Conservation (phyloP, 2,329 filamentous ascomycete genomes). For the Bertia moriformis region DNA sequence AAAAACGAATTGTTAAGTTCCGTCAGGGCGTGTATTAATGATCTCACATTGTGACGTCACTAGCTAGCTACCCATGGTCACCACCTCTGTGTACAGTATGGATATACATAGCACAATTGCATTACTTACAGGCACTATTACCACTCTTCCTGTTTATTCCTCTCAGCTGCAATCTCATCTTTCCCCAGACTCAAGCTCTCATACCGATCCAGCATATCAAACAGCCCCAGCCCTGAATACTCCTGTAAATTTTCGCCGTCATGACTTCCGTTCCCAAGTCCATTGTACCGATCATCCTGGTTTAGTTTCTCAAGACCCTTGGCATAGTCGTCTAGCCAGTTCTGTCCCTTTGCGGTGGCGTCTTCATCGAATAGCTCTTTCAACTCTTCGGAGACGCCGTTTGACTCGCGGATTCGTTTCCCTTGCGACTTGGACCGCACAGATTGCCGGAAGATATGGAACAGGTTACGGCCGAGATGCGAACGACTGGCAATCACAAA, state of each 20-base stretch:
- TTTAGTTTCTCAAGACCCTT: slow-evolving; percentile 17
- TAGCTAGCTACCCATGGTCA: no score
- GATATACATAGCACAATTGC: no score
- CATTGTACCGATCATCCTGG: slow-evolving; percentile 14
- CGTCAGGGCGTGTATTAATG: no score
- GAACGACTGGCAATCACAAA: slow-evolving; percentile 16
- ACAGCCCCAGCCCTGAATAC: slow-evolving; percentile 12
- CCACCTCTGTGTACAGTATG: no score
- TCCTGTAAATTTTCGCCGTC: slow-evolving; percentile 8
- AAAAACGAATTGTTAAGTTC: no score
- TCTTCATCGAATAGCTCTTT: slow-evolving; percentile 15
- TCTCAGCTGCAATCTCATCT: slow-evolving; percentile 6
- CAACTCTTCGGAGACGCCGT: slow-evolving; percentile 10
- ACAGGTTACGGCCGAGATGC: slow-evolving; percentile 14
- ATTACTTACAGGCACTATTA: no score
- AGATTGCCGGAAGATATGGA: slow-evolving; percentile 15
- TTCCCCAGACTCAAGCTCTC: slow-evolving; percentile 20
- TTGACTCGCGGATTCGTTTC: slow-evolving; percentile 9
- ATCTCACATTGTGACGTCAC: no score
- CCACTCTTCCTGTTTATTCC: no score
- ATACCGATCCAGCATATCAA: slow-evolving; percentile 20
- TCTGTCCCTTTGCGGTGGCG: slow-evolving; percentile 4
- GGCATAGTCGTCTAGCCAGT: slow-evolving; percentile 14
- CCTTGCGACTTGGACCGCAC: slow-evolving; percentile 10
- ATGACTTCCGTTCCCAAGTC: slow-evolving; percentile 4